phyloP scores from a whole-genome alignment of 306 rosid genomes.

The Citrullus colocynthis region DNA sequence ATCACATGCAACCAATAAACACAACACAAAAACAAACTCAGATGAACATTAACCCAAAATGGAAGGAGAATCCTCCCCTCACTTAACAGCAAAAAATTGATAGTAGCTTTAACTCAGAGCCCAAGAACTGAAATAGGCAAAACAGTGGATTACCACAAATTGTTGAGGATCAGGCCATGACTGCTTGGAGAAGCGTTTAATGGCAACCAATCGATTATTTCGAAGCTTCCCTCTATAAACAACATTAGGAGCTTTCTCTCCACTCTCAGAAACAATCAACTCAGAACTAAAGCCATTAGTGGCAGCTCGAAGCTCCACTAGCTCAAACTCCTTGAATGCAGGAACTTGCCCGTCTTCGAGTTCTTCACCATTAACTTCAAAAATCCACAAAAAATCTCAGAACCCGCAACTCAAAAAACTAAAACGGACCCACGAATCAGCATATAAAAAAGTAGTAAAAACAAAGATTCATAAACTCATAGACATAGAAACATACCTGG shows the following conservation, averaged over 20 bases:
- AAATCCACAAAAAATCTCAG: neutral
- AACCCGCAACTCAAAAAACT: neutral
- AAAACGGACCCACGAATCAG: neutral
- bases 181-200: slow-evolving; percentile 28
- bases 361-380: slow-evolving; percentile 15
- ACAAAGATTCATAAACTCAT: neutral
- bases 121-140: neutral
- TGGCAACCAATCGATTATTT: slow-evolving; percentile 22
- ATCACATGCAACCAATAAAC: neutral
- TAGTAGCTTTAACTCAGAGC: neutral
- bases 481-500: slow-evolving; percentile 15
- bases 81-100: neutral
- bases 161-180: slow-evolving; percentile 36
- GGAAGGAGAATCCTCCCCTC: neutral
- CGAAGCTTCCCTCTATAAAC: slow-evolving; percentile 32
- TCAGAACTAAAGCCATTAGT: slow-evolving; percentile 25
- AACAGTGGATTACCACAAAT: slow-evolving; percentile 18
- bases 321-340: slow-evolving; percentile 17
- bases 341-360: slow-evolving; percentile 17
- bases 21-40: neutral
- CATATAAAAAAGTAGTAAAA: neutral
- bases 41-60: neutral
- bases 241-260: slow-evolving; percentile 33
- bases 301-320: slow-evolving; percentile 25
- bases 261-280: slow-evolving; percentile 29